phyloP scores from a whole-genome alignment of 257 asterid species.

The Jaltomata sinuosa region DNA sequence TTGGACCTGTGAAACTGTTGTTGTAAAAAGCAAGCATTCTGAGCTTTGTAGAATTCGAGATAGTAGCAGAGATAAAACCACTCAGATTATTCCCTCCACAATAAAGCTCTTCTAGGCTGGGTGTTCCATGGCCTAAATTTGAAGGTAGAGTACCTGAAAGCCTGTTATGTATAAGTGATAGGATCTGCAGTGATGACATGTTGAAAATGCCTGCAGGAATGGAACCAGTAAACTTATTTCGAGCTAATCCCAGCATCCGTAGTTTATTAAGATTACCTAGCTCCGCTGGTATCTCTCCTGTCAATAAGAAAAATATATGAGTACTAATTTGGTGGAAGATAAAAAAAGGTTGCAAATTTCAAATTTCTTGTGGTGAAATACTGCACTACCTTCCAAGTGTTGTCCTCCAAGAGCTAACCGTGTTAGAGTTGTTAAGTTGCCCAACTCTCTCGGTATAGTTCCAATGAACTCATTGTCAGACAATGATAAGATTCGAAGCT shows the following conservation, averaged over 20 bases:
- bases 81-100: not conserved
- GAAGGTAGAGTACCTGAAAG: conserved; percentile 14
- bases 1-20: conserved; percentile 9
- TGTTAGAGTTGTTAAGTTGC: not conserved
- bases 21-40: not conserved
- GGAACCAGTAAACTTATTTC: not conserved
- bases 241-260: not conserved
- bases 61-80: conserved; percentile 11
- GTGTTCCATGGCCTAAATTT: conserved; percentile 1
- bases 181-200: conserved; percentile 1
- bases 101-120: not conserved
- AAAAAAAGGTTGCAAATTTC: not conserved
- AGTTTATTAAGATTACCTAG: not conserved
- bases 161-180: not conserved
- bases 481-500: not conserved
- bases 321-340: not conserved
- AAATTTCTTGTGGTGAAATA: not conserved
- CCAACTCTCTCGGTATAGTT: not conserved
- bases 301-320: not conserved
- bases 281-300: conserved; percentile 9
- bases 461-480: not conserved
- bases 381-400: not conserved
- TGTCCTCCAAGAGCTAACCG: not conserved
- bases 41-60: conserved; percentile 20
- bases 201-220: conserved; percentile 20